Base-by-base conservation (phyloP, 257 asterid species). In the Przewalskia tangutica region DNA sequence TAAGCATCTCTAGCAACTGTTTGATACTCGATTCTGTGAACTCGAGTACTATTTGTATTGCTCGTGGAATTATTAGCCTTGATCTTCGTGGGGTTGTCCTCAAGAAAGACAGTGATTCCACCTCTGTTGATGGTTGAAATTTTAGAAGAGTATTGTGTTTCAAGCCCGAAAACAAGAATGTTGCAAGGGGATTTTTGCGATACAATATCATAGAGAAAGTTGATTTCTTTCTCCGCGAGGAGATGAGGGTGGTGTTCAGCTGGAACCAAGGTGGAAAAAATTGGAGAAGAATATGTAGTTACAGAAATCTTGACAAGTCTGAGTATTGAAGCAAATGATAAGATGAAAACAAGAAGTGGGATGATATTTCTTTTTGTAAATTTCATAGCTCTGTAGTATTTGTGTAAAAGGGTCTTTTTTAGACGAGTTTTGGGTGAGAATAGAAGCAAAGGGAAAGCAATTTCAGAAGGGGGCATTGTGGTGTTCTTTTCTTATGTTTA, bases 1-100 rank as follows among this genome's bases (percentile, higher is more conserved):
- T 87, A 95, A 34, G 98, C 98, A 81, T 91, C 88, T 58, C 87
- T 84, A 55, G 98, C 98, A 55, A 58, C 5, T 12, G 98, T 93
- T 54, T 82, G 84, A 87, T 92, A 92, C 89, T 55, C 84, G 81
- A 93, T 77, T 85, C 80, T 85, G 86, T 90, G 83, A 64, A 89
- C 86, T 59, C 73, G 86, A 40, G 87, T 56, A 9, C 58, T 82
- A 71, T 86, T 90, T 34, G 90, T 36, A 4, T 73, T 82, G 67
- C 86, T 89, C 17, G 68, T 7, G 32, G 81, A 40, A 66, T 79
- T 78, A 20, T 2, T 16, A 50, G 81, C 82, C 77, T 83, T 84
- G 38, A 87, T 53, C 75, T 81, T 84, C n/a, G 79, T 84, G 56
- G 77, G 83, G 46, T 86, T 67, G 46, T 92, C 97, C 83, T 89